Base-by-base conservation (phyloP, 345 rosid species). In the Eucalyptus cloeziana region DNA sequence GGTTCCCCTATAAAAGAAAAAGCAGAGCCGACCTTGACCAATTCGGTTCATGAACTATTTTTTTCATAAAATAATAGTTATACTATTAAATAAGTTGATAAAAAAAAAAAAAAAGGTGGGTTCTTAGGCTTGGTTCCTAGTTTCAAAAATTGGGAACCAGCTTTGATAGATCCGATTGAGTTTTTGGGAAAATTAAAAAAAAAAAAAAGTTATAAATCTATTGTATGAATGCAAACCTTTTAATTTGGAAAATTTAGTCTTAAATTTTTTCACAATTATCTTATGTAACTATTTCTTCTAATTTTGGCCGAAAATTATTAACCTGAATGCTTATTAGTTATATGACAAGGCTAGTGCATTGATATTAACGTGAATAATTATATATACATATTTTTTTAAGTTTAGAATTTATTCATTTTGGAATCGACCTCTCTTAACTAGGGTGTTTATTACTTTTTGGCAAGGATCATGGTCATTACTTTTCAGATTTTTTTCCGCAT, bases 11-110 rank as follows among this genome's bases (percentile, higher is more conserved):
- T 52, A 4, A 58, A 58, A 52, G 24, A 7, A 52, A 52, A 19
- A 24, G 40, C 40, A 37, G 14, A 58, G 0, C n/a, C 6, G 0
- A 58, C 0, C 13, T 58, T 58, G n/a, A 58, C 0, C 0, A 0
- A 10, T 52, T 25, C 2, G 3, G 1, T 58, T 58, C n/a, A 10
- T 0, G 0, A 25, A 58, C 64, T 9, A 22, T 6, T 19, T 58
- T 25, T 58, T 25, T 58, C 64, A 27, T 60, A 60, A 1, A 0
- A 27, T 27, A 12, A 27, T 60, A 1, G 6, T 27, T 12, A 60
- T 27, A 60, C 5, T 27, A 60, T 60, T 60, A 27, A 12, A 60
- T 60, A 60, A 60, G 31, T 60, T 30, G 69, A 27, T 21, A 7
- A 52, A 52, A 52, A 49, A 7, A 52, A 52, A 52, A 49, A 49